A percentile compares a stretch with the other conserved stretches of the same genome.
These are phyloP conservation scores for Chiua virens DNA, from an alignment of 768 basidiomycete genomes.

Conservation along the genomic window DNA sequence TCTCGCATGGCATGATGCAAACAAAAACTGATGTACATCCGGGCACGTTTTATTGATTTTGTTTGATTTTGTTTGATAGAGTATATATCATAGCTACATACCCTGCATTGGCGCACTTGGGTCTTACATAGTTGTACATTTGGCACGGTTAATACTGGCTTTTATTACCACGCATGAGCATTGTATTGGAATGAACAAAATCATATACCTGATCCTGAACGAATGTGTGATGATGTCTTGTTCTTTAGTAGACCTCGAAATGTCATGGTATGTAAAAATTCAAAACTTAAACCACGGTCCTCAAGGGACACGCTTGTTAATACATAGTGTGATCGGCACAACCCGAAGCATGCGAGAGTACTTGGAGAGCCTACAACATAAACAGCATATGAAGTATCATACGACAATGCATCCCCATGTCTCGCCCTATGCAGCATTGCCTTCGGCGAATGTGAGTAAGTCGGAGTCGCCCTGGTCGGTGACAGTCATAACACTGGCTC, in stretches of 20 bases:
- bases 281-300: too few species aligned
- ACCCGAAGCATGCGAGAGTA: background rate
- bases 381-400: conserved; percentile 4
- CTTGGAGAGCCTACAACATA: background rate
- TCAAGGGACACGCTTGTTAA: background rate
- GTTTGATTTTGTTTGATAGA: background rate
- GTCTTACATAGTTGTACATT: background rate
- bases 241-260: too few species aligned
- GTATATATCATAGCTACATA: background rate
- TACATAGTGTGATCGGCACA: conserved; percentile 1
- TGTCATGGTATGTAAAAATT: too few species aligned
- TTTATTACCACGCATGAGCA: too few species aligned
- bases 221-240: too few species aligned
- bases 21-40: background rate
- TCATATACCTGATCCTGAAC: too few species aligned
- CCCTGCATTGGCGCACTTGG: background rate
- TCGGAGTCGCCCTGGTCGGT: conserved; percentile 96
- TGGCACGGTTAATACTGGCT: background rate
- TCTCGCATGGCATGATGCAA: conserved; percentile 4
- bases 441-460: conserved; percentile 84
- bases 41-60: background rate
- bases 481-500: conserved; percentile 90
- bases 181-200: too few species aligned
- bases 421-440: conserved; percentile 53
- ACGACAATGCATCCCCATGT: background rate